Base-by-base conservation (phyloP, 495 filamentous ascomycete genomes). In the Hypoxylon fragiforme region DNA sequence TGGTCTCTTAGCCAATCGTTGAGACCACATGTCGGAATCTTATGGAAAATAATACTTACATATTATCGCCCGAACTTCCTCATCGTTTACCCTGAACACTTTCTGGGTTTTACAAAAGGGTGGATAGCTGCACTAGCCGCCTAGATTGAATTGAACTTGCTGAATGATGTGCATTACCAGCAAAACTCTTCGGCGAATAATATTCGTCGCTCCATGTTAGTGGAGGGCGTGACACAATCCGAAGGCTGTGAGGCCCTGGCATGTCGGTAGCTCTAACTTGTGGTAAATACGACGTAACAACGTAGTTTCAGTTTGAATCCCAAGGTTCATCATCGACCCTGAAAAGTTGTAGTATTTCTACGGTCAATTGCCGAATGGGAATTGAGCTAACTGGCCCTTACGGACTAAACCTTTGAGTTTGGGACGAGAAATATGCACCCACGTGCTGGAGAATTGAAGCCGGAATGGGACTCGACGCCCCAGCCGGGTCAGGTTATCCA, bases 1-100 rank as follows among this genome's bases (percentile, higher is more conserved):
- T 40, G 20, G 22, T 37, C 44, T 61, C 28, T 43, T 38, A 52
- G 35, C 64, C 64, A 67, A 67, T 67, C 60, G 57, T 62, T 63
- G 44, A 20, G 57, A 26, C 57, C 64, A 67, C 64, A 67, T 67
- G 64, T 34, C 49, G 24, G 16, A 47, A 45, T 40, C 14, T 26
- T 35, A 39, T 28, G 48, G 44, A 39, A n/a, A 46, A 46, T 21
- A 36, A 30, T 22, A 39, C 22, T 40, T 32, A 50, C 41, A 61
- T 30, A 50, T n/a, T 36, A 46, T 45, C 12, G 6, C 8, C 44
- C 21, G 21, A 44, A 38, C 37, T 34, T 21, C 16, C 14, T n/a
- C 37, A 9, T 32, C 9, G 24, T 43, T 24, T 15, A 45, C 45
- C 45, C 57, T 54, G 50, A 21, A 41, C 31, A 40, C 26, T n/a